Base-by-base conservation (phyloP, 2,329 filamentous ascomycete genomes). In the Stemphylium lycopersici region DNA sequence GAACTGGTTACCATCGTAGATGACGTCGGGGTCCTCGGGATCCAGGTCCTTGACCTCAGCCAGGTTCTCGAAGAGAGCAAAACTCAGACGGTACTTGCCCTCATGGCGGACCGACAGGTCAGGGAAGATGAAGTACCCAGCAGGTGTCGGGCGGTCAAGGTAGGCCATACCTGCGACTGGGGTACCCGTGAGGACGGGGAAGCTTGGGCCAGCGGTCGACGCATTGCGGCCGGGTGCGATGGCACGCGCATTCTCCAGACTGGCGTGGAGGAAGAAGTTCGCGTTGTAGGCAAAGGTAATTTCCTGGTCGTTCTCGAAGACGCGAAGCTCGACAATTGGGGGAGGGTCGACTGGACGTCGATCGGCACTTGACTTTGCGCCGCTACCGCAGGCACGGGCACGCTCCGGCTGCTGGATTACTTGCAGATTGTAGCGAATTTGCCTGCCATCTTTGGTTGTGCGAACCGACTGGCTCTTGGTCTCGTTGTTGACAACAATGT, bases 131-230 rank as follows among this genome's bases (percentile, higher is more conserved):
- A 99, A 99, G 76, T 98, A 99, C 49, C 93, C 95, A 13, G 86
- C 86, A 16, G 84, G 85, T 2, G 75, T 78, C 1, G 95, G 95
- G 39, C 93, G 89, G 73, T 98, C 93, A 45, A 99, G 84, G 72
- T 98, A 97, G 20, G 93, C 93, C 84, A 97, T 96, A 53, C 93
- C 95, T 15, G 93, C 95, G 12, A 96, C 93, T 0, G 93, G 92
- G 66, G 96, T 93, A 61, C 95, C 95, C 0, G 93, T 98, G 64
- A 99, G 80, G 20, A 98, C 93, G 0, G 95, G 90, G 38, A 89
- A 87, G 53, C 87, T 88, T 44, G 86, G 52, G 4, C 40, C 85
- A 10, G 89, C 84, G n/a, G 86, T 26, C 6, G 73, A 49, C 82
- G 83, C 11, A 87, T 85, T 86, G 62, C 92, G 89, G 45, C 90